Evolutionary conservation across 2,329 filamentous ascomycete genomes (phyloP).

Genomic region (Monilinia fructicola): DNA sequence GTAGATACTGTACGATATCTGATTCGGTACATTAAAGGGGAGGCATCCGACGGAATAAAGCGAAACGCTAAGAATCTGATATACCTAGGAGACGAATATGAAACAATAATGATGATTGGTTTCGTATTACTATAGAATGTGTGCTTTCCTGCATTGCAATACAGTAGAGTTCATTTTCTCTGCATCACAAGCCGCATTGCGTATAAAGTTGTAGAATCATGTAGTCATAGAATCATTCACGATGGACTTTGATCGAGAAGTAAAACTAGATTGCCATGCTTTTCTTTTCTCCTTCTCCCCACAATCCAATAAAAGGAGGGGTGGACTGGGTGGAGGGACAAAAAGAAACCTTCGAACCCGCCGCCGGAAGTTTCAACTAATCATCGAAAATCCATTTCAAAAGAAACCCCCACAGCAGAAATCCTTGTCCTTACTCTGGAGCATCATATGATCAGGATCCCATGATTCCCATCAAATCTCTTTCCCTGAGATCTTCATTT

Average conservation of each 20-base stretch:
- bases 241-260: neutral
- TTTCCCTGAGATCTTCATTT: neutral
- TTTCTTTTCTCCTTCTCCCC: neutral
- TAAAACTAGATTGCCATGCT: neutral
- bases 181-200: neutral
- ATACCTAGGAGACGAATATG: neutral
- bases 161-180: neutral
- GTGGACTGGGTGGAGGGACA: neutral
- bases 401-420: neutral
- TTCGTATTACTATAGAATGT: neutral
- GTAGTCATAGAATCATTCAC: neutral
- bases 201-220: neutral
- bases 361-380: slow-evolving; percentile 3
- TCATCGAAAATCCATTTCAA: neutral
- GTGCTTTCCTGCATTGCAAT: slow-evolving; percentile 6
- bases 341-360: neutral
- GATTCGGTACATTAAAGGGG: neutral
- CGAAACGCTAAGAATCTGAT: slow-evolving; percentile 1
- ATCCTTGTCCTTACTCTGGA: neutral
- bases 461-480: slow-evolving; percentile 13
- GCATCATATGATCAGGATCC: slow-evolving; percentile 19
- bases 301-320: neutral
- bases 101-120: neutral
- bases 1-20: neutral
- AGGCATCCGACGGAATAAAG: slow-evolving; percentile 13